These are phyloP conservation scores for Penicillium verhagenii DNA, from an alignment of 495 filamentous ascomycete species.

Conservation along the genomic window DNA sequence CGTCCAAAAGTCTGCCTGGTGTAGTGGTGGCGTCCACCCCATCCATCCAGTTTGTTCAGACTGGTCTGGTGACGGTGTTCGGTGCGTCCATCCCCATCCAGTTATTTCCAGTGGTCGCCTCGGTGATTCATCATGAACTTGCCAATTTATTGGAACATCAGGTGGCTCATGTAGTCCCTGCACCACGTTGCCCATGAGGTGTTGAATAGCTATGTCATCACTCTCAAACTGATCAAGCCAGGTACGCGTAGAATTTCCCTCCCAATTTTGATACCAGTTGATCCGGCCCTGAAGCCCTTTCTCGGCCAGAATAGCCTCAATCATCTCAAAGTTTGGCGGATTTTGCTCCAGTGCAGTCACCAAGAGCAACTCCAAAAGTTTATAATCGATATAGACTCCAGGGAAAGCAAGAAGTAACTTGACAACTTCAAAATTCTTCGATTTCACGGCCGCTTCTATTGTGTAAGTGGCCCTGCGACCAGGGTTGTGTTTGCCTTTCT, in stretches of 20 bases:
- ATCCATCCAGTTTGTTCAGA: too few relatives aligned
- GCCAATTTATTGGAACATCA: not conserved
- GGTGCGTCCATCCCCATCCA: too few relatives aligned
- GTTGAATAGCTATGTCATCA: not conserved
- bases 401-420: constrained; percentile 3
- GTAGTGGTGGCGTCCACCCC: too few relatives aligned
- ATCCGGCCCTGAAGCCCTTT: not conserved
- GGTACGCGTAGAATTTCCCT: not conserved
- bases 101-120: too few relatives aligned
- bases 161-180: not conserved
- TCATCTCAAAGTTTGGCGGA: not conserved
- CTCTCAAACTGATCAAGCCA: not conserved
- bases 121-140: too few relatives aligned
- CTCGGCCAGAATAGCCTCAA: constrained; percentile 1
- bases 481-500: not conserved
- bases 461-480: not conserved
- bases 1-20: too few relatives aligned
- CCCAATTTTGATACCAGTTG: not conserved
- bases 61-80: too few relatives aligned
- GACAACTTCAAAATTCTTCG: not conserved
- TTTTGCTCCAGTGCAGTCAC: not conserved
- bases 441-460: not conserved
- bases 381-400: constrained; percentile 1
- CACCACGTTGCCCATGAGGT: not conserved
- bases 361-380: not conserved